phyloP scores from a whole-genome alignment of 805 yeast species.

The Candida takata region DNA sequence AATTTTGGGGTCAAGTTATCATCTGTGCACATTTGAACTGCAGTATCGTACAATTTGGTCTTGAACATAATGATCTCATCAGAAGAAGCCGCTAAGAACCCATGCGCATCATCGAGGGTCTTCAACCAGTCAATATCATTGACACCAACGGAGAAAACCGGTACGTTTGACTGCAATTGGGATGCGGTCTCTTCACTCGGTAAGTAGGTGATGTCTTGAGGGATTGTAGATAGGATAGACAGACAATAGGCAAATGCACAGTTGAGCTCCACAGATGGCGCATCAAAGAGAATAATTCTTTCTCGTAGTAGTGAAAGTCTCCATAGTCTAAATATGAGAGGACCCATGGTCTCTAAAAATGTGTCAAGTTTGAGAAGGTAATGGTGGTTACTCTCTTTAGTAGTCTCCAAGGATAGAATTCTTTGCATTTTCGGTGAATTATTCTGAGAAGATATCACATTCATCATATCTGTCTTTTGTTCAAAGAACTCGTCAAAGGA shows the following conservation, averaged over 20 bases:
- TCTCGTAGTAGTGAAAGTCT: conserved; percentile 54
- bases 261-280: conserved; percentile 29
- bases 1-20: conserved; percentile 5
- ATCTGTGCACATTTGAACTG: conserved; percentile 21
- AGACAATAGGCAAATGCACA: conserved; percentile 52
- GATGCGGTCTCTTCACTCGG: conserved; percentile 24
- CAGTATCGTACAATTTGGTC: conserved; percentile 41
- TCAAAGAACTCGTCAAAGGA: conserved; percentile 22
- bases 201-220: conserved; percentile 40
- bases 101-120: conserved; percentile 13
- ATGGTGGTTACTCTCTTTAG: conserved; percentile 25
- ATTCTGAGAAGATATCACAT: conserved; percentile 9
- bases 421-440: conserved; percentile 5
- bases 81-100: conserved; percentile 55
- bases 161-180: conserved; percentile 30
- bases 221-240: conserved; percentile 55
- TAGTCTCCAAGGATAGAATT: background rate
- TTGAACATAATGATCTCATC: conserved; percentile 60
- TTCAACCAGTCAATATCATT: conserved; percentile 42
- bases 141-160: conserved; percentile 58
- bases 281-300: conserved; percentile 41
- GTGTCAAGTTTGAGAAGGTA: conserved; percentile 40
- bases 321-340: conserved; percentile 58
- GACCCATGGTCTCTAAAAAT: conserved; percentile 50
- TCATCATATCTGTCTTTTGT: conserved; percentile 8